These are phyloP conservation scores for Curvularia lunata DNA, from an alignment of 2,329 filamentous ascomycete genomes.

Conservation along the genomic window DNA sequence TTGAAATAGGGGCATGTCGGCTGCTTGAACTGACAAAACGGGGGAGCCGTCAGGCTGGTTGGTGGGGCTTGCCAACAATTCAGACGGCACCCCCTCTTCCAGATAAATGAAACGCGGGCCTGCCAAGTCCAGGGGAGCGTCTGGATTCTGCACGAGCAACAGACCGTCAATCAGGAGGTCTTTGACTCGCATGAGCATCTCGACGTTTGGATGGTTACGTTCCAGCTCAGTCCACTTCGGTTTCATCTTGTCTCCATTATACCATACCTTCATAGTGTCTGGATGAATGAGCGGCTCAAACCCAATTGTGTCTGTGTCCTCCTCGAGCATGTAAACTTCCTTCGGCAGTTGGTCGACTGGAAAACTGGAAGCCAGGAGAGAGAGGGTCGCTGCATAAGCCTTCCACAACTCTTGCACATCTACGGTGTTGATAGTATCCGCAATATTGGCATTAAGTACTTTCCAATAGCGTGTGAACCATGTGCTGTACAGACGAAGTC, in stretches of 20 bases:
- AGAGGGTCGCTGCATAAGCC: constrained; percentile 67
- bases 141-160: constrained; percentile 59
- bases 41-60: constrained; percentile 50
- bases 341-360: constrained; percentile 62
- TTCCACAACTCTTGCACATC: constrained; percentile 69
- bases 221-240: constrained; percentile 61
- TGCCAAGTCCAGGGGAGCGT: constrained; percentile 57
- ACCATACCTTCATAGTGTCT: constrained; percentile 60
- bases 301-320: constrained; percentile 70
- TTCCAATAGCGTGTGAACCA: constrained; percentile 67
- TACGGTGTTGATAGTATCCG: constrained; percentile 61
- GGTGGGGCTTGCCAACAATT: constrained; percentile 56
- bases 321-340: constrained; percentile 69
- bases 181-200: constrained; percentile 71
- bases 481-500: constrained; percentile 70
- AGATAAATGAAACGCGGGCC: constrained; percentile 60
- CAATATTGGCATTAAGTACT: constrained; percentile 61
- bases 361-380: constrained; percentile 65
- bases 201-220: constrained; percentile 63
- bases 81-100: constrained; percentile 59
- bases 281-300: constrained; percentile 66
- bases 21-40: constrained; percentile 44
- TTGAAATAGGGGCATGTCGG: constrained; percentile 48
- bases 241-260: constrained; percentile 57
- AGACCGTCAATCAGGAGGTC: constrained; percentile 68